Evolutionary conservation across 306 rosid genomes (phyloP), one percentile per base, ranked within the genome.

Genomic region (Ammopiptanthus mongolicus): DNA sequence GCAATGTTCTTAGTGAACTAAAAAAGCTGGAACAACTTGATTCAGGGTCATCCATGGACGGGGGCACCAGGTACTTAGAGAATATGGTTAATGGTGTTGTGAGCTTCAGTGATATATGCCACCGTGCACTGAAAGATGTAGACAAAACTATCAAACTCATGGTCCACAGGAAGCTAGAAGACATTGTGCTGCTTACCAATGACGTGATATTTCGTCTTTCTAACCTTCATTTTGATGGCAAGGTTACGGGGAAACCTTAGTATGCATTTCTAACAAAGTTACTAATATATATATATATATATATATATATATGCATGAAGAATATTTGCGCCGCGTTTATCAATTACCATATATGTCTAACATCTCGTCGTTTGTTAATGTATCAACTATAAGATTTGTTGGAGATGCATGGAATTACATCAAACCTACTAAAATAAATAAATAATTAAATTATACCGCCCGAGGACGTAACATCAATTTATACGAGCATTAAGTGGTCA

Each of bases 111-210:
- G 36, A 12, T 34, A 15, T 36, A 25, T 71, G 80, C 46, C 29
- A 28, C 8, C 8, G 0, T 39, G 85, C 66, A 6, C 67, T 81
- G 21, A 13, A 15, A 42, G 17, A 79, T 31, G 62, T 77, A 44
- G 85, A 84, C 34, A 3, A 4, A 25, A 80, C 77, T 12, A 28
- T 76, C 13, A 39, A 73, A 47, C 2, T 31, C 29, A 46, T 78
- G 71, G 62, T 84, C 13, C 75, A 12, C 2, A 15, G 57, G n/a
- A 84, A 72, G 74, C 19, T 80, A 6, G 47, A 77, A 48, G 85
- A 73, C 21, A 31, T 84, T 55, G 55, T 39, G 28, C 5, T 77
- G 63, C 81, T 77, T 59, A 58, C 71, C 5, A 34, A 59, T 60
- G 70, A 77, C 28, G 76, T 78, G 2, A 78, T 69, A 23, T 21